Percentiles rank a stretch among this genome's conserved stretches.
phyloP scores from a whole-genome alignment of 2,329 filamentous ascomycete species.

The Nannizzia gypsea region DNA sequence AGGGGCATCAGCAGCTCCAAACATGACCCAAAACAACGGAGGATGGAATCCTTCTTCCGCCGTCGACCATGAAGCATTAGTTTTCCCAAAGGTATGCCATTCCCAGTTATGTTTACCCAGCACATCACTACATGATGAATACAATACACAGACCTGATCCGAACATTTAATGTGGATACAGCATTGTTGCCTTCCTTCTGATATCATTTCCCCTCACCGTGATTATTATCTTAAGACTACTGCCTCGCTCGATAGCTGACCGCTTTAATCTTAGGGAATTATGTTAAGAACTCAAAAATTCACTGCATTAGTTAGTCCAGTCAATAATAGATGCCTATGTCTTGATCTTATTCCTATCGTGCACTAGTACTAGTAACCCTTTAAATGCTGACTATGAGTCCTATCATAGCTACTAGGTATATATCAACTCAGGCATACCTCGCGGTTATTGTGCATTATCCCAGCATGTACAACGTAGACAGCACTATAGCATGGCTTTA shows the following conservation, averaged over 20 bases:
- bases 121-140: conserved; percentile 42
- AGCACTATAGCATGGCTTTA: no score
- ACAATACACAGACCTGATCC: conserved; percentile 51
- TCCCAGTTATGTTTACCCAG: conserved; percentile 11
- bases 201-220: background rate
- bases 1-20: conserved; percentile 67
- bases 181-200: conserved; percentile 21
- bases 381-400: no score
- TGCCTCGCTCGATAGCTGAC: background rate
- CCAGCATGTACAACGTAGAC: no score
- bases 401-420: no score
- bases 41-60: conserved; percentile 64
- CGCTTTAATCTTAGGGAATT: background rate
- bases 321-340: no score
- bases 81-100: conserved; percentile 8
- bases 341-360: no score
- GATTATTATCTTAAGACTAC: background rate
- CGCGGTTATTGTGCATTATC: no score
- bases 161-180: conserved; percentile 42
- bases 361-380: no score
- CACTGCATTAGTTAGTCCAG: no score
- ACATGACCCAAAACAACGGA: conserved; percentile 64
- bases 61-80: conserved; percentile 1
- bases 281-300: background rate
- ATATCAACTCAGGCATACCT: no score